Evolutionary conservation across 2,329 filamentous ascomycete species (phyloP).

Genomic region (Aspergillus aculeatus): DNA sequence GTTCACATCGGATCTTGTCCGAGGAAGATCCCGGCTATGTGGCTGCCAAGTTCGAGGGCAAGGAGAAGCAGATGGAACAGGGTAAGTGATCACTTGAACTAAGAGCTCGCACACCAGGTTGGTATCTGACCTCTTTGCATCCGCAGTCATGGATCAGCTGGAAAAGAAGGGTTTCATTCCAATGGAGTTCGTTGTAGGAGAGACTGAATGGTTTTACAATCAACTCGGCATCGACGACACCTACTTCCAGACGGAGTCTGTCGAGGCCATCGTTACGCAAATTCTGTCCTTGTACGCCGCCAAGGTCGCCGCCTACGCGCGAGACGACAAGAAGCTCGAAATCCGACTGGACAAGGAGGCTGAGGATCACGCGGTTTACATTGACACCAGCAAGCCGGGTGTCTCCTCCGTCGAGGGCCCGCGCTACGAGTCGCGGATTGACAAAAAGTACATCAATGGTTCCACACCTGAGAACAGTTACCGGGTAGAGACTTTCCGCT

Average conservation of each 20-base stretch:
- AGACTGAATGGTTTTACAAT: conserved; percentile 96
- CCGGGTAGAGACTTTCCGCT: conserved; percentile 96
- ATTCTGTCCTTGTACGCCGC: conserved; percentile 96
- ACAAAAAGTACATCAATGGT: conserved; percentile 90
- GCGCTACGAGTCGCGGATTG: conserved; percentile 89
- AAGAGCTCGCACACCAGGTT: not conserved
- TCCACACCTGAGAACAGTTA: conserved; percentile 71
- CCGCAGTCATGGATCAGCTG: conserved; percentile 74
- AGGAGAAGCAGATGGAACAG: conserved; percentile 82
- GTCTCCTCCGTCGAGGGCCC: conserved; percentile 73
- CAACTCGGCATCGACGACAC: conserved; percentile 97
- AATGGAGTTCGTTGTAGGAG: conserved; percentile 73
- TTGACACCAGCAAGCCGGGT: conserved; percentile 92
- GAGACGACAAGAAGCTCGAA: conserved; percentile 90
- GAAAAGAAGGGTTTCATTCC: conserved; percentile 83
- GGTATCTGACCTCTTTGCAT: not conserved
- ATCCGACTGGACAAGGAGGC: conserved; percentile 96
- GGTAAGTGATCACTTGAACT: conserved; percentile 50
- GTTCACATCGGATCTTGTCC: conserved; percentile 69
- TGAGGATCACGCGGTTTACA: conserved; percentile 92
- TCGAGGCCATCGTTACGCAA: conserved; percentile 84
- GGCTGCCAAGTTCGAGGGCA: conserved; percentile 90
- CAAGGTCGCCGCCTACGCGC: conserved; percentile 89
- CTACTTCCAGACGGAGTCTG: conserved; percentile 90
- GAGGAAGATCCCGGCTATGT: conserved; percentile 93